Evolutionary conservation across 257 asterid genomes (phyloP), one percentile per base, ranked within the genome.

Genomic region (Capsicum baccatum): DNA sequence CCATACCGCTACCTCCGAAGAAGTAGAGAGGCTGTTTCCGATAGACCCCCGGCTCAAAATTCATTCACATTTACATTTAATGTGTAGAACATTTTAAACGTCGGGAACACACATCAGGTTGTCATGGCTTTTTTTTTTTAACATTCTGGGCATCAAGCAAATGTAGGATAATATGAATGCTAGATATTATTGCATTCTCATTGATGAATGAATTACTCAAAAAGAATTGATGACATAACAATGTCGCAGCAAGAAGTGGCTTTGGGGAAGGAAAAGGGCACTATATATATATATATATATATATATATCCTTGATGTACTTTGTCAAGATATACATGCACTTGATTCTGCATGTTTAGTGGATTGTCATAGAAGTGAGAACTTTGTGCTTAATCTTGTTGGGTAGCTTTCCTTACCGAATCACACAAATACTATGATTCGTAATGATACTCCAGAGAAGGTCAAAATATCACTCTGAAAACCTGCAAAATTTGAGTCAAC

Each of bases 221-320:
- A 76, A 47, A 76, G 81, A 52, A 50, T 52, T 52, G 15, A 76
- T 76, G 26, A 76, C 81, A 76, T 76, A 50, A 76, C 81, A 52
- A 76, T 13, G 21, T 54, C 3, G 8, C 14, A 3, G 0, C 21
- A 76, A 52, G 81, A 76, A 26, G 14, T 74, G 42, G 17, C 54
- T 44, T 44, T 44, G 17, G 80, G n/a, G 44, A 48, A 73, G 80
- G 33, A 26, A 26, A 26, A 26, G 33, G 80, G 60, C 37, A 73
- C 6, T 3, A 47, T n/a, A 10, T 71, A 10, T 47, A 5, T n/a
- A 10, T 71, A 10, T 47, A 5, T 71, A 70, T 71, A 48, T 73
- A 17, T 2, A 17, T 71, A 71, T 71, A 48, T 73, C n/a, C 81
- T 76, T 0, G 0, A 21, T 21, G 39, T 52, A 63, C 81, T 50